Evolutionary conservation across 306 rosid species (phyloP).

Genomic region (Casuarina cunninghamiana): DNA sequence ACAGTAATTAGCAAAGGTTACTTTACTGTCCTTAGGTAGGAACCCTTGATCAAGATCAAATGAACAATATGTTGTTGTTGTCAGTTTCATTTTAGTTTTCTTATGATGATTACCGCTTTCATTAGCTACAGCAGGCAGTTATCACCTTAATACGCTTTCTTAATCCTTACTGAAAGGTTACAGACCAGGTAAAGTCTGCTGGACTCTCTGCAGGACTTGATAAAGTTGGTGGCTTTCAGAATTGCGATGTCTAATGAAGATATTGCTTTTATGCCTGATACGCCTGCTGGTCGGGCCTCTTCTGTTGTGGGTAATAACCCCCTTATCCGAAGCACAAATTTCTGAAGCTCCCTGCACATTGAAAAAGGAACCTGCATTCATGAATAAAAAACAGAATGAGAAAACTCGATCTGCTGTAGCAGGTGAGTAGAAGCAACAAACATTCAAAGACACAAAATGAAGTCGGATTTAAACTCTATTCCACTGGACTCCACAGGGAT

Average conservation of each 20-base stretch:
- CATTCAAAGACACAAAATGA: not conserved
- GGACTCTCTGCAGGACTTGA: slow-evolving; percentile 59
- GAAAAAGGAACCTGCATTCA: slow-evolving; percentile 59
- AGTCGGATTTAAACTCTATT: not conserved
- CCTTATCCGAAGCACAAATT: slow-evolving; percentile 46
- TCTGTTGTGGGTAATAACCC: slow-evolving; percentile 65
- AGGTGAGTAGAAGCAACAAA: slow-evolving; percentile 13
- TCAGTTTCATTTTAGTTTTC: too few relatives aligned
- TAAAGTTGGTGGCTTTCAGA: slow-evolving; percentile 54
- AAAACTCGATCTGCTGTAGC: slow-evolving; percentile 1
- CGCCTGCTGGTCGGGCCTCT: slow-evolving; percentile 70
- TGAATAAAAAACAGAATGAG: slow-evolving; percentile 18
- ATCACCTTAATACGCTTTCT: too few relatives aligned
- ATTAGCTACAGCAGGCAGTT: too few relatives aligned
- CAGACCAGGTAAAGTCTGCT: slow-evolving; percentile 89
- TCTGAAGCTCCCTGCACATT: slow-evolving; percentile 63
- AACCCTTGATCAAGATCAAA: too few relatives aligned
- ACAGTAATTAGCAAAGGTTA: too few relatives aligned
- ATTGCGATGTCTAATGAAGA: slow-evolving; percentile 46
- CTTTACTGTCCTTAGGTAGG: too few relatives aligned
- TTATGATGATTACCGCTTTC: too few relatives aligned
- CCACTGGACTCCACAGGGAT: not conserved
- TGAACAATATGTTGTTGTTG: too few relatives aligned
- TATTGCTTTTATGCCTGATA: slow-evolving; percentile 67
- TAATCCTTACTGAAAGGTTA: not conserved